Evolutionary conservation across 2,329 filamentous ascomycete species (phyloP).

Genomic region (Aspergillus bombycis): DNA sequence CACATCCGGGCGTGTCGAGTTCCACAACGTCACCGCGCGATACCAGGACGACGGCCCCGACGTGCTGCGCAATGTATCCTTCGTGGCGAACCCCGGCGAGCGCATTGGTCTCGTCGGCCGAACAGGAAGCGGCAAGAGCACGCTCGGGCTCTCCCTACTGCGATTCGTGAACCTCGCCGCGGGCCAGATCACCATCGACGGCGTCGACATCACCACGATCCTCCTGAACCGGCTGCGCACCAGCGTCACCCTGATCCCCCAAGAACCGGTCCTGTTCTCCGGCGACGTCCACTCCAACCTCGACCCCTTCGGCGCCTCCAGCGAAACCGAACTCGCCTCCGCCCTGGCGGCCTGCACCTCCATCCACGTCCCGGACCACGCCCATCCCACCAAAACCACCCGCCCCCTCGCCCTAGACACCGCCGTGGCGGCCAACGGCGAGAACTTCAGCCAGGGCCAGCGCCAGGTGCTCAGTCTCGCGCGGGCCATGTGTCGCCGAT

Average conservation of each 20-base stretch:
- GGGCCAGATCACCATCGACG: conserved; percentile 60
- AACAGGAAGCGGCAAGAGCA: conserved; percentile 39
- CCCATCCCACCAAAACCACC: conserved; percentile 9
- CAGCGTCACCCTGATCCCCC: conserved; percentile 61
- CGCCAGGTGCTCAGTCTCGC: conserved; percentile 65
- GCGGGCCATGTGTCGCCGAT: conserved; percentile 62
- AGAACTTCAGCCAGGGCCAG: conserved; percentile 56
- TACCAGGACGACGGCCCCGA: conserved; percentile 26
- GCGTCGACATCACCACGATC: conserved; percentile 58
- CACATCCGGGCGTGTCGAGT: conserved; percentile 27
- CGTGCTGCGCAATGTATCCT: conserved; percentile 28
- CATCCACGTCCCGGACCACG: conserved; percentile 31
- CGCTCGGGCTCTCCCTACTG: conserved; percentile 58
- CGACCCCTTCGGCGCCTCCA: conserved; percentile 59
- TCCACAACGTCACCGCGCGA: conserved; percentile 27
- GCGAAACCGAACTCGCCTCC: conserved; percentile 48
- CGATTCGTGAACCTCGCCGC: conserved; percentile 55
- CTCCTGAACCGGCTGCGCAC: conserved; percentile 56
- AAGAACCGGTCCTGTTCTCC: conserved; percentile 63
- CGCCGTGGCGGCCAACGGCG: conserved; percentile 59
- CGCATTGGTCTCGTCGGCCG: conserved; percentile 33
- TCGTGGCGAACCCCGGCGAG: conserved; percentile 27
- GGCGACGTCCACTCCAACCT: conserved; percentile 63
- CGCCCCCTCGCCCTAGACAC: conserved; percentile 48
- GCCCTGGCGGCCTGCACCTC: conserved; percentile 36